phyloP scores from a whole-genome alignment of 2,329 filamentous ascomycete genomes.

The Albifimbria verrucaria region DNA sequence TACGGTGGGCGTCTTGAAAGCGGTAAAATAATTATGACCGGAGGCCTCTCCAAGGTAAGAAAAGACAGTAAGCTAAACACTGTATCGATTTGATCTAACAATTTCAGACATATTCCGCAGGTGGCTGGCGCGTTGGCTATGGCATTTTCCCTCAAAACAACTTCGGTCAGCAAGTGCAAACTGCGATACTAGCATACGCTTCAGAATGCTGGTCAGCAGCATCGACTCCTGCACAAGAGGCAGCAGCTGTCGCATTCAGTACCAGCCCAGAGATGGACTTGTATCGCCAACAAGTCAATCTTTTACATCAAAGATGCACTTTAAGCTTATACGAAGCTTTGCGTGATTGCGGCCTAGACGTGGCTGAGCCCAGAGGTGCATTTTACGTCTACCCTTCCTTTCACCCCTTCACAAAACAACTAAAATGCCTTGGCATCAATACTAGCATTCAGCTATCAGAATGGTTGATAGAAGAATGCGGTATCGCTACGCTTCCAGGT shows the following conservation, averaged over 20 bases:
- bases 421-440: not conserved
- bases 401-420: not conserved
- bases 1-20: not conserved
- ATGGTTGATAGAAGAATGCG: slow-evolving; percentile 3
- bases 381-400: slow-evolving; percentile 2
- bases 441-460: not conserved
- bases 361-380: not conserved
- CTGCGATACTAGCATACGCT: not conserved
- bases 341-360: not conserved
- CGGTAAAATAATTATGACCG: not conserved
- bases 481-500: not conserved
- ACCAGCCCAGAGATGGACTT: not conserved
- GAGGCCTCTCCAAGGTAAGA: not conserved
- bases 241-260: not conserved
- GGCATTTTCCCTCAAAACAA: not conserved
- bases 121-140: not conserved
- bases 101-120: not conserved
- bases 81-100: no score
- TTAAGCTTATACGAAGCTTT: not conserved
- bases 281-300: not conserved
- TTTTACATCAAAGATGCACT: not conserved
- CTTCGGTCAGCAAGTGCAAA: not conserved
- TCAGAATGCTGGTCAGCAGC: slow-evolving; percentile 2
- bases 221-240: not conserved
- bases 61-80: no score